Conservation (phyloP, 306 rosid genomes). For the Vicia villosa region DNA sequence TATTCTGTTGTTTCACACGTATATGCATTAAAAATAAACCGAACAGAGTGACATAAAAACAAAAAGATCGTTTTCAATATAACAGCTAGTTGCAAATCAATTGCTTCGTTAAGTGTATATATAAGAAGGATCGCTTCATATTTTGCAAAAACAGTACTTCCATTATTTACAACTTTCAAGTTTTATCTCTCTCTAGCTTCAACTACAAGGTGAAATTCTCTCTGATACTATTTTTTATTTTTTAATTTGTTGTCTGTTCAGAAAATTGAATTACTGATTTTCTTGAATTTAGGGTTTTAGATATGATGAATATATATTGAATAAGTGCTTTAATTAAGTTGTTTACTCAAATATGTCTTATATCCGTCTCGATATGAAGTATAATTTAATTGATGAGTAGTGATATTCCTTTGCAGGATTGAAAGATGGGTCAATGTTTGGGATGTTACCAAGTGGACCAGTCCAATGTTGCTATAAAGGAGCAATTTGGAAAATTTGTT, state of each 20-base stretch:
- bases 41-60: too few relatives aligned
- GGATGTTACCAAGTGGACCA: constrained; percentile 68
- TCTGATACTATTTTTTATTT: not conserved
- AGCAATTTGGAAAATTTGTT: constrained; percentile 57
- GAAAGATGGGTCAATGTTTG: constrained; percentile 61
- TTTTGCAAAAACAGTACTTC: too few relatives aligned
- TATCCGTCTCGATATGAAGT: too few relatives aligned
- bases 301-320: not conserved
- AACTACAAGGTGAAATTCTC: constrained; percentile 30
- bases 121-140: not conserved
- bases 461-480: constrained; percentile 64
- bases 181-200: not conserved
- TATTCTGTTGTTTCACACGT: too few relatives aligned
- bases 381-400: too few relatives aligned
- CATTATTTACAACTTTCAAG: not conserved
- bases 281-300: too few relatives aligned
- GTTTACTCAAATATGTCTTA: not conserved
- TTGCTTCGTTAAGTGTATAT: not conserved
- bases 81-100: not conserved
- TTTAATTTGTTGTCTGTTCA: not conserved
- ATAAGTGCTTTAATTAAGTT: not conserved
- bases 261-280: constrained; percentile 12
- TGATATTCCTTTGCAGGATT: constrained; percentile 42
- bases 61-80: not conserved
- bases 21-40: too few relatives aligned